Evolutionary conservation across 2,329 filamentous ascomycete genomes (phyloP), one percentile per base, ranked within the genome.

Genomic region (Aspergillus felis): DNA sequence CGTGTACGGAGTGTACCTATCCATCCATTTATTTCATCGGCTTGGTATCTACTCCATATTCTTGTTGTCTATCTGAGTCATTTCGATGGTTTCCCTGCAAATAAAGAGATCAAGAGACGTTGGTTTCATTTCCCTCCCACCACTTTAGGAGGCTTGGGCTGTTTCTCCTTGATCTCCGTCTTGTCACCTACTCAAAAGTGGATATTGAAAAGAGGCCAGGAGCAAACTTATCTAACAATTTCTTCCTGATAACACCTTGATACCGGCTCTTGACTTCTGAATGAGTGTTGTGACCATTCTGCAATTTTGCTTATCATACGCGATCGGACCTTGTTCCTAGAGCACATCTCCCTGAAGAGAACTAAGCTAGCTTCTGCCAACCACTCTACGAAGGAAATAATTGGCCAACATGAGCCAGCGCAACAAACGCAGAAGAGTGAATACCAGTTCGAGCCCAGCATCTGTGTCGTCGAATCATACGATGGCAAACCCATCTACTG

Each of bases 341-440:
- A 38, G 14, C 14, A 35, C 32, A 35, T 35, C 32, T 35, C 14
- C 32, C 32, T 17, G 32, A 35, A 24, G 44, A 51, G 17, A 14
- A 12, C 29, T 41, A 14, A 24, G 50, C 14, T 38, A 22, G 22
- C 22, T 35, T 20, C 32, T 41, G 1, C 9, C 14, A 28, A 51
- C 6, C 29, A 38, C n/a, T 51, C 29, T 20, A 29, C 22, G 20
- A 25, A 12, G 22, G 14, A 51, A 46, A 29, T 20, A 17, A 3
- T 22, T 28, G 24, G 2, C 9, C 57, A 61, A 8, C 14, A 76
- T 76, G 73, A 64, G 57, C 28, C 62, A 64, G 52, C 63, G 67
- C 10, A 28, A 60, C 27, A 75, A 72, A 62, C 67, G 67, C 53
- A 66, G 64, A 51, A 68, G 70, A 20, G 52, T 70, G 32, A 63